phyloP scores from a whole-genome alignment of 306 rosid species.

The Lotus japonicus region DNA sequence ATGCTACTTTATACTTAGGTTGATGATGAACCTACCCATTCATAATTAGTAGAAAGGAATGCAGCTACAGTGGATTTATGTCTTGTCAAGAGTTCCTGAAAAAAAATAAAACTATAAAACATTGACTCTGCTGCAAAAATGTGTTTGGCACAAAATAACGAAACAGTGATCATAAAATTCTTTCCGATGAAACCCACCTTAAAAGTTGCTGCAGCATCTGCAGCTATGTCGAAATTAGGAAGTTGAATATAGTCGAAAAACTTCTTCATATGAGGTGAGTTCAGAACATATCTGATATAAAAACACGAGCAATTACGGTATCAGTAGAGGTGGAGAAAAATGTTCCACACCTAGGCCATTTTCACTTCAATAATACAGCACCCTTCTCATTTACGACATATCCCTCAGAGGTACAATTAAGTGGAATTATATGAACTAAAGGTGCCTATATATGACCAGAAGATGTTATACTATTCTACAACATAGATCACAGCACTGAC shows the following conservation, averaged over 20 bases:
- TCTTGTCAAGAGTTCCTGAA: constrained; percentile 96
- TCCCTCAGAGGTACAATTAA: constrained; percentile 11
- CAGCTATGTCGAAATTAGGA: constrained; percentile 95
- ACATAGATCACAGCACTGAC: background rate
- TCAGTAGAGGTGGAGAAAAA: background rate
- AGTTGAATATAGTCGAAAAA: constrained; percentile 92
- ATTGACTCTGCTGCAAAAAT: background rate
- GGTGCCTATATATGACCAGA: background rate
- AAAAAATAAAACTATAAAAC: constrained; percentile 2
- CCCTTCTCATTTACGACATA: constrained; percentile 15
- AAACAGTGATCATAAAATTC: background rate
- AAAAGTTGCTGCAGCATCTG: constrained; percentile 98
- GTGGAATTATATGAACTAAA: constrained; percentile 11
- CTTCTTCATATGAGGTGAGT: constrained; percentile 80
- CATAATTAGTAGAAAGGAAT: constrained; percentile 88
- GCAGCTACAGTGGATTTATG: constrained; percentile 97
- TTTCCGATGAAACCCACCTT: constrained; percentile 48
- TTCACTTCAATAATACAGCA: constrained; percentile 8
- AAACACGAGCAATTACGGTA: constrained; percentile 20
- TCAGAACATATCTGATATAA: constrained; percentile 80
- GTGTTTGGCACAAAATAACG: background rate
- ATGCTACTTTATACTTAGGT: constrained; percentile 1
- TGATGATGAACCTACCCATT: constrained; percentile 59
- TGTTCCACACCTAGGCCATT: background rate
- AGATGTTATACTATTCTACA: background rate